Base-by-base conservation (phyloP, 495 filamentous ascomycete species). In the Parathielavia appendiculata region DNA sequence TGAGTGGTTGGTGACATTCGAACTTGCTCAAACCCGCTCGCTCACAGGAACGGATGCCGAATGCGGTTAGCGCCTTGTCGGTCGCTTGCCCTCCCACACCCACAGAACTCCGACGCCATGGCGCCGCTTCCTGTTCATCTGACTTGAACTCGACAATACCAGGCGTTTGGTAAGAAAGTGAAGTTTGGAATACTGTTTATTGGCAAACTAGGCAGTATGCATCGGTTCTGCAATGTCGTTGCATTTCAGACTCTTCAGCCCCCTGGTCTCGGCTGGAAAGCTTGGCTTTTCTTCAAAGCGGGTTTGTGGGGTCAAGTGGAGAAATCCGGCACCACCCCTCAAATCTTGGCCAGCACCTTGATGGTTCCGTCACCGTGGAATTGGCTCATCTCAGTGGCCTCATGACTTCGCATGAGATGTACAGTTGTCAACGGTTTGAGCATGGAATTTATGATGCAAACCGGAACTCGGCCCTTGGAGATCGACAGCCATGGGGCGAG, bases 11-110 rank as follows among this genome's bases (percentile, higher is more conserved):
- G n/a, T 5, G 56, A 13, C 19, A 23, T 40, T 26, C 6, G 38
- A 79, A 78, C 55, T 66, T 79, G 76, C 76, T 79, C 76, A 79
- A 79, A 79, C 67, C 63, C 68, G 60, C 76, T 73, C 76, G 61
- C 43, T 16, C 43, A 11, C 48, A 46, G 46, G 48, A 20, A 26
- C 60, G 48, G 26, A 59, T 51, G 4, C 63, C 57, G 32, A 20
- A 58, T 59, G 40, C 23, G 59, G 62, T 44, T 61, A 59, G 54
- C 54, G 23, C 50, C 32, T 16, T 45, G 6, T 11, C 9, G 4
- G 48, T 2, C 7, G 30, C 32, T 32, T 20, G 5, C 20, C 7
- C 43, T 16, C 43, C 1, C 12, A 43, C 12, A 12, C 40, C 14
- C 2, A 3, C 4, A 17, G 3, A 43, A 23, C 7, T 39, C 3